phyloP scores from a whole-genome alignment of 1,284 basidiomycete genomes.

The Heterobasidion irregulare region DNA sequence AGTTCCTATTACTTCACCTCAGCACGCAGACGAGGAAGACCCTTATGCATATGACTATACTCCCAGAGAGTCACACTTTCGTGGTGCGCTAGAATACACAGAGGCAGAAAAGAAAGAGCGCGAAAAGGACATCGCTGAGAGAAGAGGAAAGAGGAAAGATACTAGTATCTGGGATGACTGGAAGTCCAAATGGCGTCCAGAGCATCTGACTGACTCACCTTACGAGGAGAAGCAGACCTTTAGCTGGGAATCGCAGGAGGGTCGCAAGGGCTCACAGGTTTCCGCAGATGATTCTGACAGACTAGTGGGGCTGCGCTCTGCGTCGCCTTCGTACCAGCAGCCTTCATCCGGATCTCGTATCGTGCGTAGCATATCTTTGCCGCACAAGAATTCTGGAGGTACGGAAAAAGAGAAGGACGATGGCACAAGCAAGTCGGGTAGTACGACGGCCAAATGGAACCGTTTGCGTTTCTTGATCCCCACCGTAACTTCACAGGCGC shows the following conservation, averaged over 20 bases:
- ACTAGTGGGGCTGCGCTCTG: neutral
- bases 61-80: conserved; percentile 35
- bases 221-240: conserved; percentile 32
- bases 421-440: conserved; percentile 7
- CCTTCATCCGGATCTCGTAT: neutral
- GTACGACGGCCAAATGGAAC: conserved; percentile 39
- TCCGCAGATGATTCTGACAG: neutral
- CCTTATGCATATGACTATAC: conserved; percentile 23
- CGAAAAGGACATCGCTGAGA: conserved; percentile 35
- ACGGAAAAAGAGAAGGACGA: conserved; percentile 3
- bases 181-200: conserved; percentile 47
- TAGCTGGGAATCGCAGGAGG: conserved; percentile 16
- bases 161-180: conserved; percentile 31
- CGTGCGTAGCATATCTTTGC: neutral
- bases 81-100: conserved; percentile 50
- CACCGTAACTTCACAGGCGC: conserved; percentile 27
- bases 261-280: conserved; percentile 2
- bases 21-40: conserved; percentile 6
- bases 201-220: conserved; percentile 30
- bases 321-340: neutral
- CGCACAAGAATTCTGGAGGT: conserved; percentile 5
- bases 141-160: conserved; percentile 48
- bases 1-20: neutral
- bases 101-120: conserved; percentile 28
- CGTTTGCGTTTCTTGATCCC: conserved; percentile 61